Percentiles rank a stretch among this genome's conserved stretches.
Evolutionary conservation across 371 early-diverging fungal species (phyloP).

Genomic region (Parasitella parasitica): DNA sequence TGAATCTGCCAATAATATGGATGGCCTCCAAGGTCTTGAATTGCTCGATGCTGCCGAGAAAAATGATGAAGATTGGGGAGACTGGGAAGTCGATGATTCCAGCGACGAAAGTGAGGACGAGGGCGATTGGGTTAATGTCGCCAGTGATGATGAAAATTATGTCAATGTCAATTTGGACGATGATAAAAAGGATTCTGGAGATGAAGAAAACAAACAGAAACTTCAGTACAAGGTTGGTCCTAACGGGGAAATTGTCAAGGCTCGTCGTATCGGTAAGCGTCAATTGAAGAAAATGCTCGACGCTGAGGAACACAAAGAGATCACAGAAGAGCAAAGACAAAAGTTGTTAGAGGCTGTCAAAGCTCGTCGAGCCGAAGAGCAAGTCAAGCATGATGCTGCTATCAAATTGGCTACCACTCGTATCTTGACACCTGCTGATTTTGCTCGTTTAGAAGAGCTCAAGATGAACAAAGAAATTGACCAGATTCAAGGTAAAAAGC

Average conservation of each 20-base stretch:
- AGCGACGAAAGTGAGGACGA: constrained; percentile 55
- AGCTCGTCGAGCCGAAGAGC: constrained; percentile 39
- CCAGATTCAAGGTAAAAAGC: constrained; percentile 38
- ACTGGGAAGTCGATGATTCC: constrained; percentile 64
- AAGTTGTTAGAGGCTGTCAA: constrained; percentile 38
- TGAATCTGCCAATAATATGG: constrained; percentile 55
- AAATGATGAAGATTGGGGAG: constrained; percentile 56
- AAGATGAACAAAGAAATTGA: constrained; percentile 57
- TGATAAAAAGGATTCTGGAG: constrained; percentile 25
- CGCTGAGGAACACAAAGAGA: constrained; percentile 44
- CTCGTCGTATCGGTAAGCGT: constrained; percentile 50
- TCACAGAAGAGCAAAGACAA: constrained; percentile 52
- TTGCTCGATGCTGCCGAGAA: constrained; percentile 49
- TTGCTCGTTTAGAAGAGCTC: constrained; percentile 78
- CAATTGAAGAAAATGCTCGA: constrained; percentile 47
- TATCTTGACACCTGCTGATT: constrained; percentile 93
- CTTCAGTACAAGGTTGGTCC: constrained; percentile 25
- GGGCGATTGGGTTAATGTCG: constrained; percentile 48
- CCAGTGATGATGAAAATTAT: constrained; percentile 50
- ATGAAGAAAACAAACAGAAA: constrained; percentile 33
- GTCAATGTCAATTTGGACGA: constrained; percentile 45
- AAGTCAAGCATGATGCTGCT: constrained; percentile 38
- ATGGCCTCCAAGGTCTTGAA: constrained; percentile 81
- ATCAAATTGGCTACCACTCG: constrained; percentile 52
- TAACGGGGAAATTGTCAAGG: constrained; percentile 28